Percentiles rank a stretch among this genome's conserved stretches.
These are phyloP conservation scores for Macrotyloma uniflorum DNA, from an alignment of 306 rosid genomes.

Conservation along the genomic window DNA sequence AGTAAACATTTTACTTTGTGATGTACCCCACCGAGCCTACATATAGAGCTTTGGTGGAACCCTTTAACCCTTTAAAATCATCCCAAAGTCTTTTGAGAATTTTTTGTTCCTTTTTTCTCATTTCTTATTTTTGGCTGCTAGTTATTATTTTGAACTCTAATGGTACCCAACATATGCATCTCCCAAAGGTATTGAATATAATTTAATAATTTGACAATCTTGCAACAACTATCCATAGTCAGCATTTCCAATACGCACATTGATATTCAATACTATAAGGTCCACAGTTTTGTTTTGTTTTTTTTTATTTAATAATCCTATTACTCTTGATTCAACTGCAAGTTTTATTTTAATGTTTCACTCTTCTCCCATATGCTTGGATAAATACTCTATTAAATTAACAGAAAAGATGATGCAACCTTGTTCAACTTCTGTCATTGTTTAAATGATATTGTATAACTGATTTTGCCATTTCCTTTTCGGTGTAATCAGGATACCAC, in stretches of 20 bases:
- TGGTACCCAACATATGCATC: background rate
- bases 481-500: constrained; percentile 1
- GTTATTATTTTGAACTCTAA: no score
- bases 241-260: background rate
- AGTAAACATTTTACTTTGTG: no score
- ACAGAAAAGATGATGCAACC: background rate
- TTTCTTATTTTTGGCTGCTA: no score
- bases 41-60: no score
- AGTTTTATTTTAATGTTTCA: constrained; percentile 14
- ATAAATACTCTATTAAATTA: constrained; percentile 4
- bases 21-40: no score
- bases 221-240: constrained; percentile 13
- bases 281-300: background rate
- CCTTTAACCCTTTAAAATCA: no score
- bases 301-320: background rate
- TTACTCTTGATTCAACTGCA: background rate
- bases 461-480: background rate
- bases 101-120: no score
- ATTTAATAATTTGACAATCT: constrained; percentile 9
- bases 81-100: no score
- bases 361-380: constrained; percentile 3
- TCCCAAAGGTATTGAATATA: constrained; percentile 3
- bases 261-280: background rate
- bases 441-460: constrained; percentile 2
- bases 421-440: constrained; percentile 7